Evolutionary conservation across 768 basidiomycete species (phyloP).

Genomic region (Chalciporus piperatus): DNA sequence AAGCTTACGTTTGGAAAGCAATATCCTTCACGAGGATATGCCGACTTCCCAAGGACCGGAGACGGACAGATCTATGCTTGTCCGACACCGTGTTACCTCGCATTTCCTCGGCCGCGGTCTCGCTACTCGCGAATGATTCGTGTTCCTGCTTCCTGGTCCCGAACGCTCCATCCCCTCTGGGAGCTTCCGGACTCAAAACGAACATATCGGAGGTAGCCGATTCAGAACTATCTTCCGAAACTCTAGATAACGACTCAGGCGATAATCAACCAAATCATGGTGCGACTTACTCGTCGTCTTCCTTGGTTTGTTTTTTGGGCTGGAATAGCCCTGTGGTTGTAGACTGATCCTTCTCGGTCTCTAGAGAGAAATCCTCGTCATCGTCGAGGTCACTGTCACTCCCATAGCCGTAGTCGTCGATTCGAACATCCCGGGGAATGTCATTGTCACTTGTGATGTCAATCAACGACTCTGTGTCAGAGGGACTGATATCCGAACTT

Average conservation of each 20-base stretch:
- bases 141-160: neutral
- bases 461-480: slow-evolving; percentile 8
- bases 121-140: slow-evolving; percentile 6
- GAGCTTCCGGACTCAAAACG: slow-evolving; percentile 15
- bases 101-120: slow-evolving; percentile 3
- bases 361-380: slow-evolving; percentile 3
- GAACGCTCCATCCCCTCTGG: neutral
- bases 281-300: slow-evolving; percentile 7
- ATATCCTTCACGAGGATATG: slow-evolving; percentile 26
- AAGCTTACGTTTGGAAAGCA: slow-evolving; percentile 27
- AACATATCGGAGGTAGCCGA: slow-evolving; percentile 17
- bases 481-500: slow-evolving; percentile 8
- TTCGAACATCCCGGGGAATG: slow-evolving; percentile 3
- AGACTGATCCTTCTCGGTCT: neutral
- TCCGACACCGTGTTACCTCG: neutral
- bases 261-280: neutral
- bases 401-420: slow-evolving; percentile 30
- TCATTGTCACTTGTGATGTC: slow-evolving; percentile 13
- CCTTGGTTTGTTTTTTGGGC: neutral
- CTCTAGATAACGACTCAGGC: slow-evolving; percentile 7
- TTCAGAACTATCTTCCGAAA: slow-evolving; percentile 11
- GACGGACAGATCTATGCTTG: slow-evolving; percentile 2
- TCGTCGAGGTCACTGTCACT: slow-evolving; percentile 38
- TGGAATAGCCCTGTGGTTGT: neutral
- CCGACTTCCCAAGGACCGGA: slow-evolving; percentile 20